Evolutionary conservation across 352 stramenopile species (phyloP), one percentile per base, ranked within the genome.

Genomic region (Phytopythium vexans): DNA sequence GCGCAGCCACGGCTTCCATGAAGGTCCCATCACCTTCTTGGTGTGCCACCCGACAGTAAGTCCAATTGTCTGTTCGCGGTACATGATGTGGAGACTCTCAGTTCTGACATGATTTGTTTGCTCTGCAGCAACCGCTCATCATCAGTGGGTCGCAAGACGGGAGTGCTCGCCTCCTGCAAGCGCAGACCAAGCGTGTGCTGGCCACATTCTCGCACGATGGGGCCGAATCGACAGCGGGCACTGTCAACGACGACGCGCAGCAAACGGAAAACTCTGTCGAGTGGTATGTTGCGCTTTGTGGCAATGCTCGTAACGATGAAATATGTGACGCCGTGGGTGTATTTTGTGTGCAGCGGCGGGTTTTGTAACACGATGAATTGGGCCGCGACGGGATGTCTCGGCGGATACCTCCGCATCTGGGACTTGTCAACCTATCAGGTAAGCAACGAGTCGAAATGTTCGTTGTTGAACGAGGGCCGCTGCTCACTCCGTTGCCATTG

Each of bases 401-500:
- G 97, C 54, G 95, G 96, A 51, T 84, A 77, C 32, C 58, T 99
- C 45, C 97, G 97, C 58, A 97, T 99, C 60, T 99, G 95, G 95
- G 96, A 99, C 70, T 80, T 98, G 41, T 77, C 79, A 8, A 89
- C 81, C 1, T 80, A 92, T 58, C 77, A 91, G 53, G 83, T 91
- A 72, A 52, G 36, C 51, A 6, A 16, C 41, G 14, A 11, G 8
- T 8, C 57, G 39, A 15, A 37, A 14, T 4, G 1, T 48, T n/a
- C 15, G 27, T 21, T 45, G 42, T 37, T 31, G 8, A 16, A 45
- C 1, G 21, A 41, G 39, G 7, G 10, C 8, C 15, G 36, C 12
- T 14, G 32, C 36, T 38, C 48, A 70, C 8, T 66, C 39, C 42
- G 41, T 47, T 49, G 53, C 46, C 10, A 52, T 60, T 32, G 47